Percentiles rank a stretch among this genome's conserved stretches.
phyloP scores from a whole-genome alignment of 768 basidiomycete species.

The Russula virescens region DNA sequence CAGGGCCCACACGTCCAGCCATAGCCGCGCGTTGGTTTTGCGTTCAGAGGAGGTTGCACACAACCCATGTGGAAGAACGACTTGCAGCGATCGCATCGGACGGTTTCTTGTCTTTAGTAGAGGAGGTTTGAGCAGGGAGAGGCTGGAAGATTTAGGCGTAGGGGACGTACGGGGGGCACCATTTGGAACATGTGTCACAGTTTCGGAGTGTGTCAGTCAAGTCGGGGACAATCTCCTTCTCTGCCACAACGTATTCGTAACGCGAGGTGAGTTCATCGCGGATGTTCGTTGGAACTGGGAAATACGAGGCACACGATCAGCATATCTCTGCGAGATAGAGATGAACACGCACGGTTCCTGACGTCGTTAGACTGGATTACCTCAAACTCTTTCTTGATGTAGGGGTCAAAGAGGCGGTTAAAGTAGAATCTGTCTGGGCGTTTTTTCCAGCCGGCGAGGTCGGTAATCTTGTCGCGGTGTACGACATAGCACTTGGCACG shows the following conservation, averaged over 20 bases:
- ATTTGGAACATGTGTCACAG: slow-evolving; percentile 80
- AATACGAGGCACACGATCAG: slow-evolving; percentile 24
- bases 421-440: slow-evolving; percentile 95
- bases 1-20: slow-evolving; percentile 97
- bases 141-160: neutral
- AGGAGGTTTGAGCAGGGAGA: slow-evolving; percentile 15
- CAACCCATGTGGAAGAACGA: slow-evolving; percentile 93
- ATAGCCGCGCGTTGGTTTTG: slow-evolving; percentile 93
- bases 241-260: slow-evolving; percentile 94
- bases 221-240: slow-evolving; percentile 89
- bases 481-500: slow-evolving; percentile 90
- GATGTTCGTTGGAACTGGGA: slow-evolving; percentile 70
- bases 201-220: slow-evolving; percentile 80
- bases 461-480: slow-evolving; percentile 92
- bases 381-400: slow-evolving; percentile 97
- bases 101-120: slow-evolving; percentile 62
- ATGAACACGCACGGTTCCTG: slow-evolving; percentile 67
- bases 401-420: slow-evolving; percentile 91
- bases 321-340: neutral
- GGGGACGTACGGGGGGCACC: slow-evolving; percentile 75
- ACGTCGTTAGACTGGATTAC: slow-evolving; percentile 83
- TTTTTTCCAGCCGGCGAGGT: slow-evolving; percentile 91
- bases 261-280: slow-evolving; percentile 67
- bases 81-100: slow-evolving; percentile 89
- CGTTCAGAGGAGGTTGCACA: slow-evolving; percentile 82